phyloP scores from a whole-genome alignment of 2,329 filamentous ascomycete species.

The Parascedosporium putredinis region DNA sequence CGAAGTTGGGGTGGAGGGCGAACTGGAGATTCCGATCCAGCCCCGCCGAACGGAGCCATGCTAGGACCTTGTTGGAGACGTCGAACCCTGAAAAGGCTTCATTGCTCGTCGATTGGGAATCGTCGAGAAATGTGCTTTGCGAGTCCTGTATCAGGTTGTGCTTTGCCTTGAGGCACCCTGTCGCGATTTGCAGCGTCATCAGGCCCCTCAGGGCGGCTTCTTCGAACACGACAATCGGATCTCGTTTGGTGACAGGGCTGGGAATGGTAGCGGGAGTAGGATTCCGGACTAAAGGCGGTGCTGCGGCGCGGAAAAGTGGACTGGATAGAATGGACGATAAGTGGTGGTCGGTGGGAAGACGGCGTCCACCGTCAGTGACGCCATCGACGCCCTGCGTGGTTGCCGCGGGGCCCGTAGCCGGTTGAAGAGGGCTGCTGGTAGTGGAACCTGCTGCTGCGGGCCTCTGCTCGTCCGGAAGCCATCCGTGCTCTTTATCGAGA shows the following conservation, averaged over 20 bases:
- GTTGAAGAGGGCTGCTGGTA: too few relatives aligned
- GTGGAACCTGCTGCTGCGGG: too few relatives aligned
- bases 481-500: constrained; percentile 48
- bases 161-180: constrained; percentile 42
- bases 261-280: constrained; percentile 10
- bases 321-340: constrained; percentile 47
- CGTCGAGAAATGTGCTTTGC: background rate
- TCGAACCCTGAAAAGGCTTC: background rate
- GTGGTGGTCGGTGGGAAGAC: constrained; percentile 36
- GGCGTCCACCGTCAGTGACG: constrained; percentile 13
- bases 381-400: too few relatives aligned
- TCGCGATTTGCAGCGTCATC: constrained; percentile 43
- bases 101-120: background rate
- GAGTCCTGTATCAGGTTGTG: constrained; percentile 16
- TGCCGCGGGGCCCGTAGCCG: too few relatives aligned
- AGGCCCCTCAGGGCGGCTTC: constrained; percentile 43
- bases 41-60: constrained; percentile 44
- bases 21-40: constrained; percentile 36
- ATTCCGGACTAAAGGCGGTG: constrained; percentile 13
- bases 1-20: constrained; percentile 26
- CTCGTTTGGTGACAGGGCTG: constrained; percentile 17
- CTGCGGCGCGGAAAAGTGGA: constrained; percentile 40
- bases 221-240: constrained; percentile 46
- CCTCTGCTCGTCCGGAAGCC: constrained; percentile 20
- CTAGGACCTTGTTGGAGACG: constrained; percentile 25